Evolutionary conservation across 1,284 basidiomycete genomes (phyloP).

Genomic region (Cystobasidium slooffiae): DNA sequence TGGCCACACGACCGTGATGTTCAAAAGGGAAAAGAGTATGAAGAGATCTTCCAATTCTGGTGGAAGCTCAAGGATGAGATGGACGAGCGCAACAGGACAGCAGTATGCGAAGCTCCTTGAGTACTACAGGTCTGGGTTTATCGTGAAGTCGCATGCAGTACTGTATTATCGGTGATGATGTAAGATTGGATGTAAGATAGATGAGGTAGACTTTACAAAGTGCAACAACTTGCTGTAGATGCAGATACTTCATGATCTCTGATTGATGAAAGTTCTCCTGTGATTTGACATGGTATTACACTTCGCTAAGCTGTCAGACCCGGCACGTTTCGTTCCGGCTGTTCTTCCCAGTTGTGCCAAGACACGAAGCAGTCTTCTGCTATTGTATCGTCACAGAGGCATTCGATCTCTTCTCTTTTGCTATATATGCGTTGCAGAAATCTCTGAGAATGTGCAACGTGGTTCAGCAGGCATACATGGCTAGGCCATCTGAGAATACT

Average conservation of each 20-base stretch:
- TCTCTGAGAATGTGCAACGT: not conserved
- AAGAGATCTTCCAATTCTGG: constrained; percentile 37
- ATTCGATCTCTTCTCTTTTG: constrained; percentile 24
- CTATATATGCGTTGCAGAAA: constrained; percentile 21
- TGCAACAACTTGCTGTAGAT: too few relatives aligned
- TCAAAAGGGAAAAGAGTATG: constrained; percentile 19
- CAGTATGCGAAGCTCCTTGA: constrained; percentile 3
- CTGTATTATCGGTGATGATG: not conserved
- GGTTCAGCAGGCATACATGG: not conserved
- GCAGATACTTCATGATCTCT: too few relatives aligned
- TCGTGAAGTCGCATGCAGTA: not conserved
- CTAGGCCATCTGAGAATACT: not conserved
- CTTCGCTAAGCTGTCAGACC: not conserved
- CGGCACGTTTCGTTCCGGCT: constrained; percentile 2
- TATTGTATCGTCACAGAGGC: constrained; percentile 27
- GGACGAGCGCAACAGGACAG: constrained; percentile 8
- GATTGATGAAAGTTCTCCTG: not conserved
- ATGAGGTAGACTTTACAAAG: too few relatives aligned
- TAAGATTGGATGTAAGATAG: too few relatives aligned
- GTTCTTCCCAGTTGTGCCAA: constrained; percentile 30
- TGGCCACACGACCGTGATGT: constrained; percentile 6
- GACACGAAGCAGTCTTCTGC: constrained; percentile 18
- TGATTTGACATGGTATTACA: not conserved
- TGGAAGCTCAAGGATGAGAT: constrained; percentile 16
- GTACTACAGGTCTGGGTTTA: not conserved